Evolutionary conservation across 2,329 filamentous ascomycete species (phyloP).

Genomic region (Basipetospora chlamydospora): DNA sequence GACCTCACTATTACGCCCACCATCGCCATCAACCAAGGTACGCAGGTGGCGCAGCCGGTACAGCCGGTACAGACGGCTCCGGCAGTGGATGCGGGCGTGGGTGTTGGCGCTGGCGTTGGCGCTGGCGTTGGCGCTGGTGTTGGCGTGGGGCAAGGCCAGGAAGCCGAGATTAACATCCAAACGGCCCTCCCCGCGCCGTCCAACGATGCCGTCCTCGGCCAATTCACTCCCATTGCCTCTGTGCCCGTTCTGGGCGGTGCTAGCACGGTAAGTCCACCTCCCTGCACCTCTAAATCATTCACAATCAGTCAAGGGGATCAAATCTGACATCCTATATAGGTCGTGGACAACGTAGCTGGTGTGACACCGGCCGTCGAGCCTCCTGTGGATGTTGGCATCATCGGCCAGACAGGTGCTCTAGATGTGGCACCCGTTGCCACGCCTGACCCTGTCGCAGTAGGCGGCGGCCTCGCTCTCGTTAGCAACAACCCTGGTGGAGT

Average conservation of each 20-base stretch:
- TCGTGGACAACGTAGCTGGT: too few relatives aligned
- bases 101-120: neutral
- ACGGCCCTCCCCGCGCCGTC: neutral
- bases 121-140: neutral
- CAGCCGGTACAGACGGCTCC: too few relatives aligned
- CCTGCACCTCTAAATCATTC: neutral
- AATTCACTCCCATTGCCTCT: neutral
- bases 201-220: neutral
- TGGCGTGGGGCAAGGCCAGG: neutral
- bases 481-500: neutral
- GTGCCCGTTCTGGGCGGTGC: neutral
- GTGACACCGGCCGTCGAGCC: neutral
- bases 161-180: neutral
- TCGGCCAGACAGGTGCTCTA: conserved; percentile 1
- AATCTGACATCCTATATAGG: neutral
- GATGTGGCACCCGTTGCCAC: neutral
- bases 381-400: neutral
- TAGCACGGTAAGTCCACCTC: too few relatives aligned
- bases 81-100: too few relatives aligned
- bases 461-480: neutral
- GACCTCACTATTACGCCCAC: conserved; percentile 1
- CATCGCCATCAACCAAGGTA: neutral
- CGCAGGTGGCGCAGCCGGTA: too few relatives aligned
- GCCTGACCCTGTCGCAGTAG: neutral
- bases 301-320: too few relatives aligned